These are phyloP conservation scores for Penicillium sp. DNA, from an alignment of 2,329 filamentous ascomycete species.

Conservation along the genomic window DNA sequence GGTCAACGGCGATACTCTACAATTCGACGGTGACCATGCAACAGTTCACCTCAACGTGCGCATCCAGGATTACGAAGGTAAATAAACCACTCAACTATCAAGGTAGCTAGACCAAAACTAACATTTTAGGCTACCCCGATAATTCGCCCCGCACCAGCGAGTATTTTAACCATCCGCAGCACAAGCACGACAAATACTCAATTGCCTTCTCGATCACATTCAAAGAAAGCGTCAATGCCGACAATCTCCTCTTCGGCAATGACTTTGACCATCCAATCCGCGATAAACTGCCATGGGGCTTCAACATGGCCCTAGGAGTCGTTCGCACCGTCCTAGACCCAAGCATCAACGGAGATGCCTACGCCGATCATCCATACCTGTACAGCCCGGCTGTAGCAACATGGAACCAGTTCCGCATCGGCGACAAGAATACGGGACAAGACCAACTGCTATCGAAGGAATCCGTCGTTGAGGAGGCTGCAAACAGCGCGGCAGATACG, in stretches of 20 bases:
- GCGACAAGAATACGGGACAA: constrained; percentile 37
- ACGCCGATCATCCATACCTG: constrained; percentile 77
- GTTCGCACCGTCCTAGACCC: constrained; percentile 90
- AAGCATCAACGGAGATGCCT: constrained; percentile 80
- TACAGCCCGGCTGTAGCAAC: constrained; percentile 76
- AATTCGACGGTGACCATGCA: constrained; percentile 59
- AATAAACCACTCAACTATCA: too few relatives aligned
- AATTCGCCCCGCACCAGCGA: constrained; percentile 62
- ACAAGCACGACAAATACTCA: constrained; percentile 74
- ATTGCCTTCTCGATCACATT: constrained; percentile 73
- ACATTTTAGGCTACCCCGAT: constrained; percentile 58
- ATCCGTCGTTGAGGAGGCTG: constrained; percentile 59
- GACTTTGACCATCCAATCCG: constrained; percentile 90
- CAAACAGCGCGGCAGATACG: constrained; percentile 50
- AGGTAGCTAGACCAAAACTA: not conserved
- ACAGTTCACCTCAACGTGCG: constrained; percentile 67
- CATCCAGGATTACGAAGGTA: constrained; percentile 57
- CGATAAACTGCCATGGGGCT: constrained; percentile 77
- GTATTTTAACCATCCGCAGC: constrained; percentile 69
- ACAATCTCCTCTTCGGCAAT: constrained; percentile 84
- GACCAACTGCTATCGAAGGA: constrained; percentile 34
- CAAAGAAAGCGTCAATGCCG: constrained; percentile 59
- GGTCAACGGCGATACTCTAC: constrained; percentile 64
- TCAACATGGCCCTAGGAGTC: constrained; percentile 74
- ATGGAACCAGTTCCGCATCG: constrained; percentile 70